These are phyloP conservation scores for Orbilia blumenaviensis DNA, from an alignment of 2,329 filamentous ascomycete genomes.

Conservation along the genomic window DNA sequence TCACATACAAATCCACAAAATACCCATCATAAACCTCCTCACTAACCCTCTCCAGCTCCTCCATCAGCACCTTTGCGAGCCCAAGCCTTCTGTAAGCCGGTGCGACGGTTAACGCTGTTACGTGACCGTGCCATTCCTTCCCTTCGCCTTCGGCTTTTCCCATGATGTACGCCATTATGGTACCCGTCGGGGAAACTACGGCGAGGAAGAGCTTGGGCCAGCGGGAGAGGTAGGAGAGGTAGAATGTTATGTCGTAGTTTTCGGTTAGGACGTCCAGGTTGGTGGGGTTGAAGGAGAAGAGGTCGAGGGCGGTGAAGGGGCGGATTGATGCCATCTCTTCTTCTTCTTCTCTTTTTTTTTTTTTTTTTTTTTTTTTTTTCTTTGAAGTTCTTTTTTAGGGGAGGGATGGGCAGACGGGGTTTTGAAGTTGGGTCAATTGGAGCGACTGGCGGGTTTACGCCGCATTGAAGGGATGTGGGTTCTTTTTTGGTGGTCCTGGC, in stretches of 20 bases:
- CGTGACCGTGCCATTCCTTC: constrained; percentile 86
- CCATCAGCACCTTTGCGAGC: constrained; percentile 82
- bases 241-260: constrained; percentile 95
- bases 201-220: constrained; percentile 96
- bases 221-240: constrained; percentile 92
- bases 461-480: constrained; percentile 34
- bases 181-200: constrained; percentile 83
- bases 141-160: constrained; percentile 70
- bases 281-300: constrained; percentile 89
- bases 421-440: constrained; percentile 17
- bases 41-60: constrained; percentile 77
- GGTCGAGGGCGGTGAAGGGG: constrained; percentile 82
- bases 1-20: constrained; percentile 96
- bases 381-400: no score
- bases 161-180: constrained; percentile 96
- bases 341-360: no score
- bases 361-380: no score
- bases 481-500: no score
- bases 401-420: background rate
- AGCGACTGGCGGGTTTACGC: constrained; percentile 13
- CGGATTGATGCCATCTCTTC: constrained; percentile 79
- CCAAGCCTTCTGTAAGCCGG: constrained; percentile 85
- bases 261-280: constrained; percentile 98
- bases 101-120: constrained; percentile 92
- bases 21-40: constrained; percentile 85